Conservation (phyloP, 208 protist species). For the Phytomonas francai region DNA sequence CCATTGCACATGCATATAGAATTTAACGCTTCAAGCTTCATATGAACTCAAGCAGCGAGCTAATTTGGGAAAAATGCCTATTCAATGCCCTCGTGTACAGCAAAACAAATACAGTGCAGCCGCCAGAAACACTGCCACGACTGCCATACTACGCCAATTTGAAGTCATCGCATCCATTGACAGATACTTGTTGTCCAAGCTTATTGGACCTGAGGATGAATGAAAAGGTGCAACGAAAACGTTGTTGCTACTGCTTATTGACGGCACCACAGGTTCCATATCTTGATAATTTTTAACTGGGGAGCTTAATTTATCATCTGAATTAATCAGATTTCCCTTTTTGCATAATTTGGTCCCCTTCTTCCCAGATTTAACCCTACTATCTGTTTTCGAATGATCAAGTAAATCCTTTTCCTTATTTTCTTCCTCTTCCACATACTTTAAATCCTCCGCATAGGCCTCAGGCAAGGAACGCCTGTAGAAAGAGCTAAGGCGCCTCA, state of each 20-base stretch:
- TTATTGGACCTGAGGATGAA: neutral
- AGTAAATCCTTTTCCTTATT: neutral
- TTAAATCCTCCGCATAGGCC: slow-evolving; percentile 29
- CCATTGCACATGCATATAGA: neutral
- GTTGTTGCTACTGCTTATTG: neutral
- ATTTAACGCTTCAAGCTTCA: neutral
- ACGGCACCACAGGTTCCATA: neutral
- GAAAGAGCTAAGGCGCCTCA: slow-evolving; percentile 17
- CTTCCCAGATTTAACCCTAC: neutral
- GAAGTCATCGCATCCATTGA: neutral
- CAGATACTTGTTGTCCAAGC: neutral
- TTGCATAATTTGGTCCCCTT: neutral
- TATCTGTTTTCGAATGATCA: neutral
- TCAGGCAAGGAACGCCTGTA: slow-evolving; percentile 46
- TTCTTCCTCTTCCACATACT: slow-evolving; percentile 11
- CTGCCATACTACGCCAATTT: neutral
- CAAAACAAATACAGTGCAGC: neutral
- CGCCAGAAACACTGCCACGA: neutral
- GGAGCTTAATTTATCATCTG: neutral
- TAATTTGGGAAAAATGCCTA: neutral
- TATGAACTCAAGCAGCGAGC: neutral
- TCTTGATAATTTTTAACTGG: neutral
- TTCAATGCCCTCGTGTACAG: neutral
- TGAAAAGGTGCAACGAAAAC: neutral
- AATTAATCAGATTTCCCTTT: neutral